These are phyloP conservation scores for Nakaseomyces nivariensis DNA, from an alignment of 1,139 yeast genomes.

Conservation along the genomic window DNA sequence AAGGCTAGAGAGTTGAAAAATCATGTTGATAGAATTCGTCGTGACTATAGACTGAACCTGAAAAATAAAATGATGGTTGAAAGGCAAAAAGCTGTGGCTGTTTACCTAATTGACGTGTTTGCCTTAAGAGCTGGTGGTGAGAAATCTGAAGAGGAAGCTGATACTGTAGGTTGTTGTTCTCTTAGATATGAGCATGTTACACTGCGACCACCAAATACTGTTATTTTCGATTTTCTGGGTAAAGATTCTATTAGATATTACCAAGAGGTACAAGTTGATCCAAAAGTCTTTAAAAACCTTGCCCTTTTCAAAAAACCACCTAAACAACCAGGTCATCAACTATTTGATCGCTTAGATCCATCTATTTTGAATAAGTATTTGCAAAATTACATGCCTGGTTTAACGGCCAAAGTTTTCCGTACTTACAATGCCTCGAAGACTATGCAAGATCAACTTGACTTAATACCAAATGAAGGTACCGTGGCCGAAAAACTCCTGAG, in stretches of 20 bases:
- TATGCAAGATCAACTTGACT: slow-evolving; percentile 88
- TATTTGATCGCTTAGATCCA: slow-evolving; percentile 86
- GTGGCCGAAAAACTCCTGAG: slow-evolving; percentile 78
- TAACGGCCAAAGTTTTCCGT: slow-evolving; percentile 95
- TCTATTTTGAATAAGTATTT: slow-evolving; percentile 72
- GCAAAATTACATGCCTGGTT: slow-evolving; percentile 83
- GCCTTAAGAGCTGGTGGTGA: slow-evolving; percentile 99
- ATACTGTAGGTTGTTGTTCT: slow-evolving; percentile 97
- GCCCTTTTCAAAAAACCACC: slow-evolving; percentile 80
- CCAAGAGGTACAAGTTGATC: slow-evolving; percentile 86
- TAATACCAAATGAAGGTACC: slow-evolving; percentile 74
- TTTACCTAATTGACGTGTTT: slow-evolving; percentile 84
- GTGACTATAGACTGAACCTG: slow-evolving; percentile 61
- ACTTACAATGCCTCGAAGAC: slow-evolving; percentile 94
- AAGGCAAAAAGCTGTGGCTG: slow-evolving; percentile 90
- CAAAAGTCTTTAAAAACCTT: slow-evolving; percentile 81
- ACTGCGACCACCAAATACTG: slow-evolving; percentile 74
- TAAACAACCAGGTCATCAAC: slow-evolving; percentile 82
- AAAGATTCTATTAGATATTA: slow-evolving; percentile 88
- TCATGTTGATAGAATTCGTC: slow-evolving; percentile 63
- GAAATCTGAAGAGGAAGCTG: slow-evolving; percentile 95
- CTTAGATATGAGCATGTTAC: slow-evolving; percentile 83
- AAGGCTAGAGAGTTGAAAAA: slow-evolving; percentile 77
- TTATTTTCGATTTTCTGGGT: slow-evolving; percentile 90
- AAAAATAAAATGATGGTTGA: slow-evolving; percentile 73